Percentiles rank a stretch among this genome's conserved stretches.
These are phyloP conservation scores for Exophiala sp. DNA, from an alignment of 2,329 filamentous ascomycete genomes.

Conservation along the genomic window DNA sequence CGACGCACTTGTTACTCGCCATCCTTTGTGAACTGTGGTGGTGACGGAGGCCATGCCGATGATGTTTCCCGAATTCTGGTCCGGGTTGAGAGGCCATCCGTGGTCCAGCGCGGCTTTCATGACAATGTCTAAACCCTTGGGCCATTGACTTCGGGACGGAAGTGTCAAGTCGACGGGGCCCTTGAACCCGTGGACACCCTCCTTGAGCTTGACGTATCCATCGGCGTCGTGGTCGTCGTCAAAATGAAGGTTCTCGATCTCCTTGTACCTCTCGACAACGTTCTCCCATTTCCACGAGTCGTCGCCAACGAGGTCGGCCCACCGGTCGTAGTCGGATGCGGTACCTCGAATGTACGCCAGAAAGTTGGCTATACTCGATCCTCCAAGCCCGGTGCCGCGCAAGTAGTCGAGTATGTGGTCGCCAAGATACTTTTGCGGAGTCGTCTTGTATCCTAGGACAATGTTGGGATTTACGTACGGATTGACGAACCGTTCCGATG, in stretches of 20 bases:
- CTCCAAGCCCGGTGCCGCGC: constrained; percentile 51
- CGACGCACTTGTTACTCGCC: constrained; percentile 46
- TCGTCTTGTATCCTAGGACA: constrained; percentile 50
- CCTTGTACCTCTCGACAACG: constrained; percentile 50
- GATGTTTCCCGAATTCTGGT: constrained; percentile 58
- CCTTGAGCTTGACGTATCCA: constrained; percentile 1
- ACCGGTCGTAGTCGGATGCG: constrained; percentile 46
- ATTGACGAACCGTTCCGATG: constrained; percentile 54
- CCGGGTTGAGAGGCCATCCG: constrained; percentile 51
- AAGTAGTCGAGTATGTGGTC: constrained; percentile 48
- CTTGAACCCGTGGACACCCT: neutral
- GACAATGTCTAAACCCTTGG: neutral
- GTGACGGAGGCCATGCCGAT: constrained; percentile 53
- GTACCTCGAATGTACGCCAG: constrained; percentile 50
- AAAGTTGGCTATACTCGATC: constrained; percentile 54
- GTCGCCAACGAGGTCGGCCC: constrained; percentile 55
- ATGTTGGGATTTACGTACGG: constrained; percentile 46
- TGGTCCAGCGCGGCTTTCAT: constrained; percentile 34
- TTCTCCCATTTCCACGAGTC: constrained; percentile 54
- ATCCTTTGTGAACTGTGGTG: constrained; percentile 48
- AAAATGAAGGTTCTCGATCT: constrained; percentile 44
- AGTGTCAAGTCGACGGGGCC: constrained; percentile 2
- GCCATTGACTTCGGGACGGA: neutral
- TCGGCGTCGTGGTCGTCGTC: constrained; percentile 1
- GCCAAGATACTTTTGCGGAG: constrained; percentile 45